phyloP scores from a whole-genome alignment of 768 basidiomycete genomes.

The Boletellus ananas region DNA sequence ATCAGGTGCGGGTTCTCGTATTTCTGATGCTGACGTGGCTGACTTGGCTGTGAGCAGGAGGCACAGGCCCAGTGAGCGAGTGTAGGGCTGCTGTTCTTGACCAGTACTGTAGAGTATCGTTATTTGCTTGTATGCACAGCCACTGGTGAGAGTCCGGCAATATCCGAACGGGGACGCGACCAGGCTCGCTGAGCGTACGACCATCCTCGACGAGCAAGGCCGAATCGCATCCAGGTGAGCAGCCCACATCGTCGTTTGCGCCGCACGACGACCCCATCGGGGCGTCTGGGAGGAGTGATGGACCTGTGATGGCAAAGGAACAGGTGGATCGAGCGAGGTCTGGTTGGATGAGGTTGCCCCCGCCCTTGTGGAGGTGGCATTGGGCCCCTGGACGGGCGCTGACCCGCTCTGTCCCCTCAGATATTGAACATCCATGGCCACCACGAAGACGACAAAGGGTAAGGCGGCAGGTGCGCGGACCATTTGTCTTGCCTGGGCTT shows the following conservation, averaged over 20 bases:
- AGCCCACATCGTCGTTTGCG: neutral
- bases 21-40: conserved; percentile 1
- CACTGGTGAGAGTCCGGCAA: conserved; percentile 22
- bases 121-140: conserved; percentile 27
- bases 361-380: neutral
- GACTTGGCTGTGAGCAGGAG: conserved; percentile 30
- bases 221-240: conserved; percentile 28
- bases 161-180: conserved; percentile 11
- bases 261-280: neutral
- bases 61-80: conserved; percentile 42
- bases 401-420: conserved; percentile 3
- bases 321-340: conserved; percentile 19
- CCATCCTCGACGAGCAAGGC: conserved; percentile 27
- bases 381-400: neutral
- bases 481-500: conserved; percentile 19
- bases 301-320: neutral
- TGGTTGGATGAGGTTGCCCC: conserved; percentile 16
- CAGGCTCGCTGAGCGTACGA: neutral
- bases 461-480: conserved; percentile 44
- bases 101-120: conserved; percentile 11
- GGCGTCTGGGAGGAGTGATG: neutral
- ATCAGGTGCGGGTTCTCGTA: conserved; percentile 52
- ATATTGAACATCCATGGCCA: conserved; percentile 49
- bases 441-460: conserved; percentile 64
- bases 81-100: neutral